A percentile compares a stretch with the other conserved stretches of the same genome.
Conservation (phyloP, 2,329 filamentous ascomycete genomes). For the Microdochium trichocladiopsis region DNA sequence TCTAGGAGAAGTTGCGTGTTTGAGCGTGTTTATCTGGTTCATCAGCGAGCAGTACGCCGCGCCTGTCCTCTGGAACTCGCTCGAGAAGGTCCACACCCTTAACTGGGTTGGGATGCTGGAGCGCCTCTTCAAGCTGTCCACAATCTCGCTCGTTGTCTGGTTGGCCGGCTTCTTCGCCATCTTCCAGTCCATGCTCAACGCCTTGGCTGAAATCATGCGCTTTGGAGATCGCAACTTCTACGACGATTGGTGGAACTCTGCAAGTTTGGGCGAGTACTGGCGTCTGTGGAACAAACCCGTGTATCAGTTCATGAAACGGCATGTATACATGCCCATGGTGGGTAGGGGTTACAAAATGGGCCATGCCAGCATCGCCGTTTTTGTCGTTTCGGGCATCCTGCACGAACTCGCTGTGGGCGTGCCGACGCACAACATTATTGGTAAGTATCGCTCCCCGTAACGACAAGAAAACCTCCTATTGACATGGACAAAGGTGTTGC, state of each 20-base stretch:
- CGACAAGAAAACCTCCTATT: neutral
- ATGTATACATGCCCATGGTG: constrained; percentile 84
- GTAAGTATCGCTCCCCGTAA: constrained; percentile 33
- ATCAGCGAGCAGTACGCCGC: constrained; percentile 90
- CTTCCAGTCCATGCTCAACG: constrained; percentile 90
- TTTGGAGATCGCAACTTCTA: constrained; percentile 96
- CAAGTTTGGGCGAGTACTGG: constrained; percentile 84
- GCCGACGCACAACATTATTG: constrained; percentile 88
- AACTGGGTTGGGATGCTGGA: constrained; percentile 79
- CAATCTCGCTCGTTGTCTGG: constrained; percentile 94
- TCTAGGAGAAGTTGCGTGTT: constrained; percentile 65
- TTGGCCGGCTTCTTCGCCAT: constrained; percentile 94
- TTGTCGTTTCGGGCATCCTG: constrained; percentile 78
- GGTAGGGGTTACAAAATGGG: constrained; percentile 71
- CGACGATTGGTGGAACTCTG: constrained; percentile 96
- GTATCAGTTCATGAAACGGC: constrained; percentile 91
- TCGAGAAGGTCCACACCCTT: constrained; percentile 77
- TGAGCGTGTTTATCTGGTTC: constrained; percentile 92
- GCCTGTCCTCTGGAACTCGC: constrained; percentile 81
- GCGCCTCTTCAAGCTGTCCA: constrained; percentile 87
- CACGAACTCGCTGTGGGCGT: constrained; percentile 92
- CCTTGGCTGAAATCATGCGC: constrained; percentile 77
- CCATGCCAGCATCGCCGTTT: constrained; percentile 72
- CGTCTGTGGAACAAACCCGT: constrained; percentile 97
- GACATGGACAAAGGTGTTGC: constrained; percentile 59